Evolutionary conservation across 2,329 filamentous ascomycete genomes (phyloP), one percentile per base, ranked within the genome.

Genomic region (Harringtonia aguacate): DNA sequence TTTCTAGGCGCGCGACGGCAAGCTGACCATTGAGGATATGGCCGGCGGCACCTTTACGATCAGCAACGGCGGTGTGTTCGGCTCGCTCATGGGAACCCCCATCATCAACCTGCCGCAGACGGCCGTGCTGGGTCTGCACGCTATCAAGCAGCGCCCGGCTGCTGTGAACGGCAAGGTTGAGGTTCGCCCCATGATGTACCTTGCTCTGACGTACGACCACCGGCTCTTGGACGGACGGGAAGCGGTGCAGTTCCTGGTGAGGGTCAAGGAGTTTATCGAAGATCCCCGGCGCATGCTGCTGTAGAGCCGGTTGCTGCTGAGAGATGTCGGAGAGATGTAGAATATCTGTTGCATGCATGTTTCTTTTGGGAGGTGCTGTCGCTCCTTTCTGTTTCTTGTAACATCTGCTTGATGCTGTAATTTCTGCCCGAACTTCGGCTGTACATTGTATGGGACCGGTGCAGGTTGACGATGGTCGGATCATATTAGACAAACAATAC

Each of bases 161-260:
- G 90, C 77, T 22, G 73, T 97, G 49, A 88, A 97, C 58, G 92
- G 92, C 58, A 94, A 95, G 71, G 73, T 97, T 46, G 89, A 95
- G 64, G 86, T 95, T 55, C 79, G 92, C 53, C 92, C 92, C n/a
- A 97, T 98, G 88, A 98, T 98, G 92, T 97, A 95, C 65, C 77
- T 98, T 52, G 92, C 92, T 35, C 75, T 98, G 48, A 98, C 92
- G 14, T 98, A 98, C 61, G 92, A 98, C 63, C 92, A 98, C 69
- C 85, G 92, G 60, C 78, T 98, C 40, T 73, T 98, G 21, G 92
- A 97, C 63, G 92, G 92, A 41, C 80, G 90, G 61, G 90, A 97
- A 69, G 92, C 90, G 38, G 88, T 95, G 34, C 92, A 90, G 50
- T 97, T 97, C 75, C 72, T 97, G 54, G 84, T 97, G 49, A 95